Percentiles rank a stretch among this genome's conserved stretches.
Conservation (phyloP, 1,284 basidiomycete genomes). For the Phellopilus nigrolimitatus region DNA sequence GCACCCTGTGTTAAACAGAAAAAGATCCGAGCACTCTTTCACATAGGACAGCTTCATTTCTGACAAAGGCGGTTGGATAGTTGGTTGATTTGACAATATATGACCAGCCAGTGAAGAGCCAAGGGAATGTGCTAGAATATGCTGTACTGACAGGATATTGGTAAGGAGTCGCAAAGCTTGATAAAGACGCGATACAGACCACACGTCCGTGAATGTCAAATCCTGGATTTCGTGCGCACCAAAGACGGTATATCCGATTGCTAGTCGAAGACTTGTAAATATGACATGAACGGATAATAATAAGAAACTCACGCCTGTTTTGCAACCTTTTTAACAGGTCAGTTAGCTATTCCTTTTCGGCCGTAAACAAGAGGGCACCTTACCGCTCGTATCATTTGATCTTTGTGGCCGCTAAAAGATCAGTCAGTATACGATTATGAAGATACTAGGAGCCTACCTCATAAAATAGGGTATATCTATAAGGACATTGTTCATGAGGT, state of each 20-base stretch:
- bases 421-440: not conserved
- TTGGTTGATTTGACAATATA: conserved; percentile 48
- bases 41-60: conserved; percentile 29
- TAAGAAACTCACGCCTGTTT: conserved; percentile 24
- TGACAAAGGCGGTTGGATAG: conserved; percentile 36
- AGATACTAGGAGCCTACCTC: conserved; percentile 21
- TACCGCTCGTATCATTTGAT: conserved; percentile 44
- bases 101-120: conserved; percentile 47
- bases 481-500: conserved; percentile 39
- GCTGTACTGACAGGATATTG: conserved; percentile 19
- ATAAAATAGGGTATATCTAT: conserved; percentile 42
- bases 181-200: conserved; percentile 21
- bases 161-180: not conserved
- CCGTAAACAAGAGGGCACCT: conserved; percentile 21
- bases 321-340: conserved; percentile 21
- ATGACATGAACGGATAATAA: not conserved
- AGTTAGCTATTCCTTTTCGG: not conserved
- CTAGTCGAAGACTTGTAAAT: conserved; percentile 16
- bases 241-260: conserved; percentile 43
- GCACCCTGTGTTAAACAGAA: conserved; percentile 35
- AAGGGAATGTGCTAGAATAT: conserved; percentile 38
- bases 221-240: conserved; percentile 44
- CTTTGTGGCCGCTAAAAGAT: conserved; percentile 37
- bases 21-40: conserved; percentile 27
- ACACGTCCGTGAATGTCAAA: conserved; percentile 40